These are phyloP conservation scores for Sambucus nigra DNA, from an alignment of 129 eudicot genomes.

Conservation along the genomic window DNA sequence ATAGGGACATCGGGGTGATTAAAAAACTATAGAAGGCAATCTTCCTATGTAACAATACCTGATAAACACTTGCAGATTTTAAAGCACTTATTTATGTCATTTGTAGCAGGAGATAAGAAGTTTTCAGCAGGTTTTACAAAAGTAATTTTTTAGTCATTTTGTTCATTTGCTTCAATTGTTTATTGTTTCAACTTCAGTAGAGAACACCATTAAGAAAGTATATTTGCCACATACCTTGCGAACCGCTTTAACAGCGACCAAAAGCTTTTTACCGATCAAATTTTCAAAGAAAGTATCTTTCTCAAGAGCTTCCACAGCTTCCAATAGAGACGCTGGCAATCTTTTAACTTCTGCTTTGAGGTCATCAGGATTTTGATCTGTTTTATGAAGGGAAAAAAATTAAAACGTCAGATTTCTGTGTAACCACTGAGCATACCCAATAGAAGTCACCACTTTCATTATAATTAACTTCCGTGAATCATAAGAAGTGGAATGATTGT, in stretches of 20 bases:
- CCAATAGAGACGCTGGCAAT: slow-evolving; percentile 67
- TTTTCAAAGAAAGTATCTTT: slow-evolving; percentile 47
- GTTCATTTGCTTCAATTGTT: not conserved
- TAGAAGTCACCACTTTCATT: not conserved
- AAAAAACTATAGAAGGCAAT: too few species aligned
- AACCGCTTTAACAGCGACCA: slow-evolving; percentile 71
- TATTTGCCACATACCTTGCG: slow-evolving; percentile 48
- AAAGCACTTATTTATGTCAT: not conserved
- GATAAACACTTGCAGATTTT: not conserved
- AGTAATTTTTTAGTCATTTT: not conserved
- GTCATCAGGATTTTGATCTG: slow-evolving; percentile 76
- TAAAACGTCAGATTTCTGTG: not conserved
- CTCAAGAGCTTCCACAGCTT: slow-evolving; percentile 77
- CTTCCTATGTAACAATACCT: not conserved
- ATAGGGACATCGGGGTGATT: too few species aligned
- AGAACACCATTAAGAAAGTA: not conserved
- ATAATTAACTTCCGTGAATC: too few species aligned
- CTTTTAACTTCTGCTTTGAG: slow-evolving; percentile 46
- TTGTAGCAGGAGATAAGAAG: not conserved
- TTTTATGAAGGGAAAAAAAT: slow-evolving; percentile 2
- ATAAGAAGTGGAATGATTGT: not conserved
- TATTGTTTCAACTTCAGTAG: not conserved
- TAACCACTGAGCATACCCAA: too few species aligned
- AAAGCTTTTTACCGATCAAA: slow-evolving; percentile 68
- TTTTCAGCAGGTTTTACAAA: not conserved